phyloP scores from a whole-genome alignment of 352 stramenopile species.

The Phytophthora aleatoria region DNA sequence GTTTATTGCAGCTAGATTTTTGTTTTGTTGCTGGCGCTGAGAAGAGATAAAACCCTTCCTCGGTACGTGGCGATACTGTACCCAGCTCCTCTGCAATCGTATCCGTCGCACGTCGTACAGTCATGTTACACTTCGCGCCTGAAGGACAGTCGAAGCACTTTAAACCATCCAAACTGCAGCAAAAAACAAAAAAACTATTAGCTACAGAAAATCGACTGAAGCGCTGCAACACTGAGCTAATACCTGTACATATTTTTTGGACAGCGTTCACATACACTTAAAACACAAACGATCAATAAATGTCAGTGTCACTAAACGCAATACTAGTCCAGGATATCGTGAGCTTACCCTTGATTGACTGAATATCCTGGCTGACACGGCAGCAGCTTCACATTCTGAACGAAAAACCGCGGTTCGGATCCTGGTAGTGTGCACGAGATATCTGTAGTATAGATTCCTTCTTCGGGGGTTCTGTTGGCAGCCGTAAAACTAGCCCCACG shows the following conservation, averaged over 20 bases:
- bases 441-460: slow-evolving; percentile 40
- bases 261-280: slow-evolving; percentile 59
- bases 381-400: slow-evolving; percentile 36
- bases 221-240: neutral
- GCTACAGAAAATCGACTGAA: neutral
- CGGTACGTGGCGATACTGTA: slow-evolving; percentile 57
- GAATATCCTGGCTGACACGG: slow-evolving; percentile 53
- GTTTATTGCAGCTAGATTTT: slow-evolving; percentile 30
- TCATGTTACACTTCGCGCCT: slow-evolving; percentile 54
- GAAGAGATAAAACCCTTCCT: slow-evolving; percentile 65
- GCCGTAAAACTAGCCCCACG: slow-evolving; percentile 40
- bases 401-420: slow-evolving; percentile 39
- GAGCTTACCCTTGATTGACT: slow-evolving; percentile 42
- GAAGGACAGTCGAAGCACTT: slow-evolving; percentile 61
- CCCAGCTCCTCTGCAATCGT: slow-evolving; percentile 47
- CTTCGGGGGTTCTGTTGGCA: slow-evolving; percentile 24
- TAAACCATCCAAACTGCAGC: slow-evolving; percentile 53
- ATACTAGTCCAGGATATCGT: neutral
- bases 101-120: slow-evolving; percentile 58
- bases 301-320: neutral
- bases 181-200: neutral
- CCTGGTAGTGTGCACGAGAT: slow-evolving; percentile 49
- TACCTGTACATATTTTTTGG: slow-evolving; percentile 60
- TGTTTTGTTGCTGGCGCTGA: slow-evolving; percentile 49
- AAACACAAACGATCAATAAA: slow-evolving; percentile 2